These are phyloP conservation scores for Phytopythium aichiense DNA, from an alignment of 352 stramenopile species.

Conservation along the genomic window DNA sequence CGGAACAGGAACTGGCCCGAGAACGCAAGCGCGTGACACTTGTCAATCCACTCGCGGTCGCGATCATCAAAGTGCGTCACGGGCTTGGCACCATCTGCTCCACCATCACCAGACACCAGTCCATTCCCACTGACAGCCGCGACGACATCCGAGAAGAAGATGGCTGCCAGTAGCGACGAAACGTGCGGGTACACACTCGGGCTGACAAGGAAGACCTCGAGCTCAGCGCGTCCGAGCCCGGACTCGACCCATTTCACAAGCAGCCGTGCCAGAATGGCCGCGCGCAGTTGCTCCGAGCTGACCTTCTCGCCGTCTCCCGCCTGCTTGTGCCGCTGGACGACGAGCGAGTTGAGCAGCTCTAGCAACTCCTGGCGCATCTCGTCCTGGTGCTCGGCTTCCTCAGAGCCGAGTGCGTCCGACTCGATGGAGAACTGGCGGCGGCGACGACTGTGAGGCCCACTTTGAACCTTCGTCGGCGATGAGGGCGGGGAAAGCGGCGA, in stretches of 20 bases:
- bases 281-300: slow-evolving; percentile 40
- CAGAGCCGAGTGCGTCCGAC: slow-evolving; percentile 14
- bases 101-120: slow-evolving; percentile 5
- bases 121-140: not conserved
- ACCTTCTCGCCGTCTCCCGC: slow-evolving; percentile 5
- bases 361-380: slow-evolving; percentile 64
- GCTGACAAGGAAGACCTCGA: slow-evolving; percentile 68
- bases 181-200: slow-evolving; percentile 54
- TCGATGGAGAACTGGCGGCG: slow-evolving; percentile 28
- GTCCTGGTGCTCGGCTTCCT: slow-evolving; percentile 46
- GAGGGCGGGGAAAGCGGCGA: slow-evolving; percentile 1
- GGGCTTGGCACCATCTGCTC: too few species aligned
- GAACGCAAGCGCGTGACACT: slow-evolving; percentile 72
- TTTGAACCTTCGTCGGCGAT: not conserved
- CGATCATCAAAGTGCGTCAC: slow-evolving; percentile 55
- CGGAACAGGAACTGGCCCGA: slow-evolving; percentile 80
- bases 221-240: slow-evolving; percentile 38
- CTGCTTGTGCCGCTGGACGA: slow-evolving; percentile 41
- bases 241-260: slow-evolving; percentile 87
- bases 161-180: slow-evolving; percentile 51
- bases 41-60: slow-evolving; percentile 69
- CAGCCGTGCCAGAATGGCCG: slow-evolving; percentile 69
- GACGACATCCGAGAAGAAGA: slow-evolving; percentile 76
- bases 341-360: slow-evolving; percentile 49
- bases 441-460: slow-evolving; percentile 5